Evolutionary conservation across 2,329 filamentous ascomycete genomes (phyloP).

Genomic region (Cordyceps militaris): DNA sequence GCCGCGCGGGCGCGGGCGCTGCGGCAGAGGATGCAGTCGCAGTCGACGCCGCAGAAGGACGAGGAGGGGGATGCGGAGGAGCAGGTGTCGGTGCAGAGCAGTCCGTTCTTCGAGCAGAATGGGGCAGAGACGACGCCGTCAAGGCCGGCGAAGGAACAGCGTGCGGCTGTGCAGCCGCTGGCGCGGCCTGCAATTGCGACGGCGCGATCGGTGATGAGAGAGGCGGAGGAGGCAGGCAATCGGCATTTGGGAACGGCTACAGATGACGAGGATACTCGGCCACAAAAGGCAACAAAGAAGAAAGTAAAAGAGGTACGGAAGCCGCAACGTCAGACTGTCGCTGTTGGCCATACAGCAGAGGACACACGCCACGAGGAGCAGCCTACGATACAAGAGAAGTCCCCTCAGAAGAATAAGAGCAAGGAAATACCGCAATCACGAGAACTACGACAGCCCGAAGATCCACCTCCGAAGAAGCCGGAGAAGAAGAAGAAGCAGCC

Average conservation of each 20-base stretch:
- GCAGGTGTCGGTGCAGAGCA: not conserved
- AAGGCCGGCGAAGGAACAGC: not conserved
- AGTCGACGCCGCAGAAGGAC: not conserved
- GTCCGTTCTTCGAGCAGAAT: not conserved
- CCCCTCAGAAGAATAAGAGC: not conserved
- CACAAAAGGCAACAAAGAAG: not conserved
- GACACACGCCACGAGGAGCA: not conserved
- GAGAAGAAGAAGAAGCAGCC: not conserved
- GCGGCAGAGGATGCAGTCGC: conserved; percentile 18
- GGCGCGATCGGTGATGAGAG: not conserved
- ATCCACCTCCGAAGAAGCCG: not conserved
- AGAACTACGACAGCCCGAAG: not conserved
- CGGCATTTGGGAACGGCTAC: not conserved
- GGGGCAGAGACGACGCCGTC: not conserved
- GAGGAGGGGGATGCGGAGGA: not conserved
- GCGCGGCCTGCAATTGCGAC: not conserved
- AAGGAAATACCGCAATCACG: not conserved
- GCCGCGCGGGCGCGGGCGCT: conserved; percentile 16
- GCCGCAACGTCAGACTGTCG: not conserved
- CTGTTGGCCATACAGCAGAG: not conserved
- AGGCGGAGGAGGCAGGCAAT: not conserved
- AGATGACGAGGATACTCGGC: not conserved
- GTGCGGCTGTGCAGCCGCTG: not conserved
- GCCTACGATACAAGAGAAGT: not conserved
- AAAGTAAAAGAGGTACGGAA: not conserved